Percentiles rank a stretch among this genome's conserved stretches.
Conservation (phyloP, 139 green algal species). For the Coelastrella sp. region DNA sequence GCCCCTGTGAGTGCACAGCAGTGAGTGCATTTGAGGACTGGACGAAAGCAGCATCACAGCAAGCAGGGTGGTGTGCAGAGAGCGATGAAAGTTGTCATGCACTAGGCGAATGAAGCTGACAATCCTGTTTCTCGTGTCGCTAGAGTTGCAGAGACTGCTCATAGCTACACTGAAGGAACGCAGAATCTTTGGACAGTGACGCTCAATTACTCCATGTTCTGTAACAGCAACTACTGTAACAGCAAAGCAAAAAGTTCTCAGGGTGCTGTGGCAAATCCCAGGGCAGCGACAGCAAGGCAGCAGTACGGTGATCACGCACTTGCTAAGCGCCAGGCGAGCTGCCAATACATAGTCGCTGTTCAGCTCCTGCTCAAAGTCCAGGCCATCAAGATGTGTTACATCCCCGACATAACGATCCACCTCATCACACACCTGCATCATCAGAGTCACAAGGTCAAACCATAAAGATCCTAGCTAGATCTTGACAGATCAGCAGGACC, state of each 20-base stretch:
- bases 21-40: background rate
- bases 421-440: conserved; percentile 38
- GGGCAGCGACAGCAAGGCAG: too few species aligned
- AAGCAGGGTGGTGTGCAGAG: background rate
- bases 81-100: too few species aligned
- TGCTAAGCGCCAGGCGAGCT: conserved; percentile 22
- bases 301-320: conserved; percentile 41
- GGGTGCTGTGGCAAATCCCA: too few species aligned
- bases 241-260: too few species aligned
- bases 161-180: too few species aligned
- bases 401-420: conserved; percentile 23
- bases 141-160: too few species aligned
- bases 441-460: background rate
- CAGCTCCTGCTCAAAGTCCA: conserved; percentile 48
- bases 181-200: too few species aligned
- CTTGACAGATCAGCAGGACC: background rate
- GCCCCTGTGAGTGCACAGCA: background rate
- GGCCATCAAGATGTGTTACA: conserved; percentile 30
- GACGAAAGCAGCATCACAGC: background rate
- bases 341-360: conserved; percentile 46
- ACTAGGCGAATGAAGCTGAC: too few species aligned
- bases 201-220: too few species aligned
- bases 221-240: too few species aligned
- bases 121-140: too few species aligned
- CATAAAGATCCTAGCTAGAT: background rate